Percentiles rank a stretch among this genome's conserved stretches.
phyloP scores from a whole-genome alignment of 345 rosid species.

The Laguncularia racemosa region DNA sequence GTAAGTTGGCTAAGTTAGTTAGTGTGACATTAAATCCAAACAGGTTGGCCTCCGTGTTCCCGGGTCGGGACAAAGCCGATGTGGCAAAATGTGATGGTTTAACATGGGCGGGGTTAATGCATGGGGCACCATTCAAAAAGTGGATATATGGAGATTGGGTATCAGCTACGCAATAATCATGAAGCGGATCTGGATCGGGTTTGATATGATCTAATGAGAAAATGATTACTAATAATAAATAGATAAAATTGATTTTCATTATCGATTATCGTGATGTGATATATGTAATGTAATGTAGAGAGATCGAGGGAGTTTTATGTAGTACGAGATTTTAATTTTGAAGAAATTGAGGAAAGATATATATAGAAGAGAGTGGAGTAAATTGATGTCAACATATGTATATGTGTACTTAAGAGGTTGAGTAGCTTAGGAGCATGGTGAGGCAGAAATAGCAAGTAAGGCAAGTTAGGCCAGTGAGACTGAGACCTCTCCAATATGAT shows the following conservation, averaged over 20 bases:
- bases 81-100: slow-evolving; percentile 41
- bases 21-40: slow-evolving; percentile 57
- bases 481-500: neutral
- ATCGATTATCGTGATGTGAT: too few relatives aligned
- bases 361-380: slow-evolving; percentile 13
- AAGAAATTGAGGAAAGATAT: neutral
- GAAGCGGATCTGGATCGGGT: slow-evolving; percentile 65
- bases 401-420: slow-evolving; percentile 9
- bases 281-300: too few relatives aligned
- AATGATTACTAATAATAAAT: slow-evolving; percentile 12
- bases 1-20: slow-evolving; percentile 36
- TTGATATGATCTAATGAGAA: slow-evolving; percentile 28
- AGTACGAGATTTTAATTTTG: neutral
- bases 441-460: slow-evolving; percentile 27
- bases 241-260: slow-evolving; percentile 2
- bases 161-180: slow-evolving; percentile 68
- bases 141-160: slow-evolving; percentile 15
- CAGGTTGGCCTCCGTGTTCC: slow-evolving; percentile 27
- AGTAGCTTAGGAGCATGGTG: slow-evolving; percentile 55
- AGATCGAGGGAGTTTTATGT: too few relatives aligned
- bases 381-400: neutral
- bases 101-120: slow-evolving; percentile 41
- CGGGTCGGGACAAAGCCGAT: slow-evolving; percentile 46
- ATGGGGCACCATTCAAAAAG: slow-evolving; percentile 45
- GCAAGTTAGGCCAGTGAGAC: slow-evolving; percentile 22